Evolutionary conservation across 768 basidiomycete genomes (phyloP).

Genomic region (Boletus huronensis): DNA sequence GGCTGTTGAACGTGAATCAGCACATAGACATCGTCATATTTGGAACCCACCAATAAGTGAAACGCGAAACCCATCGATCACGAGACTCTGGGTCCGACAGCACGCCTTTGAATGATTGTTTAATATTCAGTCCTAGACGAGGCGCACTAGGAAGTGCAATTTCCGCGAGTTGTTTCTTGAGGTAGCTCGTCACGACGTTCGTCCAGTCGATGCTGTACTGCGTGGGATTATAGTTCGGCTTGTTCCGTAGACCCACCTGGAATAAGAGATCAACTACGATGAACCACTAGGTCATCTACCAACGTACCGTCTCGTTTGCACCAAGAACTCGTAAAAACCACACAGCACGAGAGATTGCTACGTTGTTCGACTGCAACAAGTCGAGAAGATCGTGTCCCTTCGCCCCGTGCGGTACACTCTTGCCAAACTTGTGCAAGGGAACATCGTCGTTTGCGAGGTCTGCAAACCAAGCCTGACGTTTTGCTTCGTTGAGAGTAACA

Average conservation of each 20-base stretch:
- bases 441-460: slow-evolving; percentile 80
- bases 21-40: neutral
- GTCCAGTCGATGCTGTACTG: slow-evolving; percentile 88
- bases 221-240: slow-evolving; percentile 74
- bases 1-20: slow-evolving; percentile 37
- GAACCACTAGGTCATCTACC: neutral
- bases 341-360: slow-evolving; percentile 76
- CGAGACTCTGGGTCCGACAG: slow-evolving; percentile 67
- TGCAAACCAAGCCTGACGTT: slow-evolving; percentile 78
- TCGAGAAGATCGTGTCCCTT: slow-evolving; percentile 85
- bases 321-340: slow-evolving; percentile 89
- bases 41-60: slow-evolving; percentile 62
- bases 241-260: slow-evolving; percentile 72
- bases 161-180: slow-evolving; percentile 79
- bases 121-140: slow-evolving; percentile 72
- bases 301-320: slow-evolving; percentile 73
- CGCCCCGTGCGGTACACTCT: slow-evolving; percentile 82
- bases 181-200: slow-evolving; percentile 70
- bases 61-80: slow-evolving; percentile 75
- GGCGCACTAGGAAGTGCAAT: slow-evolving; percentile 79
- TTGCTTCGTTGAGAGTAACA: slow-evolving; percentile 76
- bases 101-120: slow-evolving; percentile 80
- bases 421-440: slow-evolving; percentile 76
- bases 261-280: neutral
- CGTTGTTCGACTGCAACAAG: slow-evolving; percentile 68